Evolutionary conservation across 805 yeast genomes (phyloP).

Genomic region (Pichia kluyveri): DNA sequence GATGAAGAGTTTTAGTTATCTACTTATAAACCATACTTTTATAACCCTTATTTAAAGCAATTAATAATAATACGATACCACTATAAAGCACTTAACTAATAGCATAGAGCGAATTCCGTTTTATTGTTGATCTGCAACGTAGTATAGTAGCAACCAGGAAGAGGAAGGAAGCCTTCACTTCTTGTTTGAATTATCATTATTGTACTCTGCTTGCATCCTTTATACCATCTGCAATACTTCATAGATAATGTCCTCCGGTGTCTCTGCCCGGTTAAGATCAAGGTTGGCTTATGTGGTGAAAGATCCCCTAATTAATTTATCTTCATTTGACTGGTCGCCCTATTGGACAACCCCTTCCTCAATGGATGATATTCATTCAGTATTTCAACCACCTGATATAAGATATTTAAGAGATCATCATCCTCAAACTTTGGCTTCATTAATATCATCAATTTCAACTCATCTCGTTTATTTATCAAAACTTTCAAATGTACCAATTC

Average conservation of each 20-base stretch:
- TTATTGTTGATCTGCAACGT: no score
- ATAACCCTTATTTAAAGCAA: neutral
- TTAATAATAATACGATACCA: neutral
- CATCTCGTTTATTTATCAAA: conserved; percentile 23
- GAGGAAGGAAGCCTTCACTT: no score
- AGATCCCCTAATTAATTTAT: neutral
- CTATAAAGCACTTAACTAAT: no score
- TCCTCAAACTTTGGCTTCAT: conserved; percentile 43
- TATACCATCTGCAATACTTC: no score
- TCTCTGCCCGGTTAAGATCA: neutral
- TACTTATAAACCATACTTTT: neutral
- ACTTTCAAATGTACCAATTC: conserved; percentile 18
- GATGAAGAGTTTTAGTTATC: conserved; percentile 37
- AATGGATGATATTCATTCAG: conserved; percentile 48
- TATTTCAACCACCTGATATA: conserved; percentile 50
- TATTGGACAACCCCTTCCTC: conserved; percentile 42
- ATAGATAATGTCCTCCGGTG: neutral
- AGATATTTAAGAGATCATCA: conserved; percentile 51
- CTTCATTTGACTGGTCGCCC: conserved; percentile 27
- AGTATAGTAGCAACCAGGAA: no score
- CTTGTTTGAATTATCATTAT: no score
- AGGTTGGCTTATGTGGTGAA: neutral
- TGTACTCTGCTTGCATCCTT: no score
- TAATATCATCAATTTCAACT: conserved; percentile 35
- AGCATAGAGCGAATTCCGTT: no score